A percentile compares a stretch with the other conserved stretches of the same genome.
These are phyloP conservation scores for Elasticomyces elasticus DNA, from an alignment of 495 filamentous ascomycete genomes.

Conservation along the genomic window DNA sequence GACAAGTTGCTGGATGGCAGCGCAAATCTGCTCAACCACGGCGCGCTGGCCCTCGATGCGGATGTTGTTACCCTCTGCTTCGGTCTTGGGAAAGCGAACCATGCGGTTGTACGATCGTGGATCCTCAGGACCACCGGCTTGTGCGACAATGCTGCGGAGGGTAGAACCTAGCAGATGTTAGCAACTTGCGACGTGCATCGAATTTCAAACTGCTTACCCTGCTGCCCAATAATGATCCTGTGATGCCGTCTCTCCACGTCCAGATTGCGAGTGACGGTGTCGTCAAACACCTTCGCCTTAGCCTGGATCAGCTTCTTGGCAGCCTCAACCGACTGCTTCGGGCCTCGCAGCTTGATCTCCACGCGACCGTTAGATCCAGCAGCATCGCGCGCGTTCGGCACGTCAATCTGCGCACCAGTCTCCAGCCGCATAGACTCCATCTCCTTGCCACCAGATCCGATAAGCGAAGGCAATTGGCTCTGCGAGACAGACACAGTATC, in stretches of 20 bases:
- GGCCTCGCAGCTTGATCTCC: slow-evolving; percentile 82
- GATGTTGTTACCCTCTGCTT: slow-evolving; percentile 71
- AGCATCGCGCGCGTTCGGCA: slow-evolving; percentile 58
- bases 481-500: slow-evolving; percentile 76
- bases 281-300: slow-evolving; percentile 73
- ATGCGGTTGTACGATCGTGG: slow-evolving; percentile 67
- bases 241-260: slow-evolving; percentile 88
- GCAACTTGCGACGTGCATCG: slow-evolving; percentile 2
- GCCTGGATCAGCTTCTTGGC: slow-evolving; percentile 82
- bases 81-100: slow-evolving; percentile 79
- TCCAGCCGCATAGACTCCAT: slow-evolving; percentile 79
- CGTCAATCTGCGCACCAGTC: slow-evolving; percentile 80
- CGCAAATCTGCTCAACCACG: slow-evolving; percentile 81
- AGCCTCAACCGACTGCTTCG: slow-evolving; percentile 75
- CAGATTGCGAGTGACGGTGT: slow-evolving; percentile 70
- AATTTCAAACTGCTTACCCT: slow-evolving; percentile 51
- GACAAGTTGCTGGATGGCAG: slow-evolving; percentile 68
- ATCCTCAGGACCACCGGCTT: slow-evolving; percentile 83
- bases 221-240: slow-evolving; percentile 75
- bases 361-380: slow-evolving; percentile 54
- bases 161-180: slow-evolving; percentile 58
- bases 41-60: slow-evolving; percentile 70
- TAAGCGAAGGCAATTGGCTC: slow-evolving; percentile 77
- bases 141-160: slow-evolving; percentile 74
- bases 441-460: slow-evolving; percentile 77